phyloP scores from a whole-genome alignment of 176 grass and related monocot genomes.

The Aegilops speltoides region DNA sequence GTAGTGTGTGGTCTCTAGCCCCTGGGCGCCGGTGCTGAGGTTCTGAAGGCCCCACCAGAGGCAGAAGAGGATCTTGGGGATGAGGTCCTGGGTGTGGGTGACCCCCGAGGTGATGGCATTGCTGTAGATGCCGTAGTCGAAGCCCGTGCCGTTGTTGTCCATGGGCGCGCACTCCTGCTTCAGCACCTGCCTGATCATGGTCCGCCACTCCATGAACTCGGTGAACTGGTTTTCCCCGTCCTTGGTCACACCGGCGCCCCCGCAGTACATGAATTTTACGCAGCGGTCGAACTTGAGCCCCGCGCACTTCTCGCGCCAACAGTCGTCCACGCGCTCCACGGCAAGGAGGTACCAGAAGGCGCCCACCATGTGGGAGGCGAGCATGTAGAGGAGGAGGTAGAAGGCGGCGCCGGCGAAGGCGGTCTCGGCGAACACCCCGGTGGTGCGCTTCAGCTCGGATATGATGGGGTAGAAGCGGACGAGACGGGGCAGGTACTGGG shows the following conservation, averaged over 20 bases:
- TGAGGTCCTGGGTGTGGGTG: slow-evolving; percentile 37
- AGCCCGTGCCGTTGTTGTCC: slow-evolving; percentile 33
- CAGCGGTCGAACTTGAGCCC: slow-evolving; percentile 44
- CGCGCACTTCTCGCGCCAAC: slow-evolving; percentile 61
- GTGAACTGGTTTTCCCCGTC: background rate
- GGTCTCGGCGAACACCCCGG: slow-evolving; percentile 70
- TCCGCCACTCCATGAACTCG: slow-evolving; percentile 55
- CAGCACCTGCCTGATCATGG: slow-evolving; percentile 44
- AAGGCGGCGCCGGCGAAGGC: slow-evolving; percentile 75
- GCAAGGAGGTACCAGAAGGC: slow-evolving; percentile 89
- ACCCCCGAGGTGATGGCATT: slow-evolving; percentile 61
- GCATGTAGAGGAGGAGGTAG: slow-evolving; percentile 81
- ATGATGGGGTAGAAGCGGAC: slow-evolving; percentile 61
- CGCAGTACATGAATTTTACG: slow-evolving; percentile 74
- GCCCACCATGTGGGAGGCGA: slow-evolving; percentile 85
- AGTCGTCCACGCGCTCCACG: slow-evolving; percentile 67
- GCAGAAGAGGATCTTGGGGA: slow-evolving; percentile 70
- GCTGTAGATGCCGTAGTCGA: slow-evolving; percentile 79
- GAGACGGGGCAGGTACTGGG: slow-evolving; percentile 72
- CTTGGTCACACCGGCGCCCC: background rate
- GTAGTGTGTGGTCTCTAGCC: slow-evolving; percentile 70
- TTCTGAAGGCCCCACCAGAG: slow-evolving; percentile 95
- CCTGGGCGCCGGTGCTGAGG: slow-evolving; percentile 82
- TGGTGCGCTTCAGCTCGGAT: slow-evolving; percentile 66
- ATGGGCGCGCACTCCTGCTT: slow-evolving; percentile 44